Conservation (phyloP, 75 land plant genomes). For the Azolla pinnata region DNA sequence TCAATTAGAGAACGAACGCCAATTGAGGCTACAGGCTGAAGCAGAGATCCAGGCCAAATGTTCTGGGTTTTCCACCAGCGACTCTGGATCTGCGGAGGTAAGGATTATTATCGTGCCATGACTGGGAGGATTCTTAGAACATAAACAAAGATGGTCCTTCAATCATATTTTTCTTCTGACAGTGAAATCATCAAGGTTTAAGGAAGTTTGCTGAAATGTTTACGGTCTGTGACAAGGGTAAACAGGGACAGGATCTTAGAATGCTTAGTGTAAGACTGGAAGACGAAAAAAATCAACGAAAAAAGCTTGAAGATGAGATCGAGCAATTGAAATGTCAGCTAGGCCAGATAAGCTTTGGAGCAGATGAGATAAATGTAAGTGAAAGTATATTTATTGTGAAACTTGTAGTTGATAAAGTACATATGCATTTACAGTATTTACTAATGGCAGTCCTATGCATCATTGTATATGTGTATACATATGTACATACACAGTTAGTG, state of each 20-base stretch:
- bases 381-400: background rate
- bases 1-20: constrained; percentile 8
- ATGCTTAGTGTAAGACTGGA: constrained; percentile 42
- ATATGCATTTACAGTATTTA: too few relatives aligned
- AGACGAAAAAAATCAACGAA: constrained; percentile 58
- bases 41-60: background rate
- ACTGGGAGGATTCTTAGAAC: background rate
- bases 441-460: too few relatives aligned
- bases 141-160: too few relatives aligned
- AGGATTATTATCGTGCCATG: background rate
- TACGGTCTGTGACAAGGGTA: background rate
- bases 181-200: background rate
- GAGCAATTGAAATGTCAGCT: constrained; percentile 54
- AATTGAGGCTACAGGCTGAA: constrained; percentile 6
- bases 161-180: background rate
- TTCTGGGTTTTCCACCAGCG: background rate
- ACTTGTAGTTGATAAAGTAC: too few relatives aligned
- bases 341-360: constrained; percentile 57
- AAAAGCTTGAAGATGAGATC: constrained; percentile 77
- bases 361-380: constrained; percentile 43
- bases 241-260: background rate
- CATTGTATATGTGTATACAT: too few relatives aligned
- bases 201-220: background rate
- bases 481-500: too few relatives aligned
- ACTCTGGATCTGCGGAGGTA: constrained; percentile 3